These are phyloP conservation scores for Fusarium sp. DNA, from an alignment of 2,329 filamentous ascomycete species.

Conservation along the genomic window DNA sequence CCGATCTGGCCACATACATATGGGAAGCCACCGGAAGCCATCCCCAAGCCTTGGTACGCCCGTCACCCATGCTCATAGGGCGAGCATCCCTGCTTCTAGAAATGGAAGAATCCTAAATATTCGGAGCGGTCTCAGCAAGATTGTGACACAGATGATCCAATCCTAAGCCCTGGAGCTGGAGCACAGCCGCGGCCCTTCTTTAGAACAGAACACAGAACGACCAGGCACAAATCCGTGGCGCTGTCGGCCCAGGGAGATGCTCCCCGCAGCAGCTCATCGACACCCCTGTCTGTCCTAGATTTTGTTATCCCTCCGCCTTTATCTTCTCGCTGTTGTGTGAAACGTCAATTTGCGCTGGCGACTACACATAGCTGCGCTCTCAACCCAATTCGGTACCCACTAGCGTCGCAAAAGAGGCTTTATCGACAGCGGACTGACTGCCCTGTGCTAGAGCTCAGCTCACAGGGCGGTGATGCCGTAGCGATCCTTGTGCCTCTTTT, in stretches of 20 bases:
- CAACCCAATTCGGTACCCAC: not conserved
- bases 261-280: not conserved
- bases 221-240: not conserved
- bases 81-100: too few relatives aligned
- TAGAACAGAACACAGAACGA: not conserved
- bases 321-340: not conserved
- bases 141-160: not conserved
- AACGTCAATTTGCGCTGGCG: not conserved
- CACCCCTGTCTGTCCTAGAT: not conserved
- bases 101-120: too few relatives aligned
- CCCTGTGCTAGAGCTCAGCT: conserved; percentile 5
- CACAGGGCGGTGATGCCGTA: conserved; percentile 3
- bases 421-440: not conserved
- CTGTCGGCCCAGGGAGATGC: not conserved
- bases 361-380: not conserved
- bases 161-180: not conserved
- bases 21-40: too few relatives aligned
- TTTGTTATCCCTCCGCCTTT: not conserved
- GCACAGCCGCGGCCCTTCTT: not conserved
- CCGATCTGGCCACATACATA: too few relatives aligned
- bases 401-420: not conserved
- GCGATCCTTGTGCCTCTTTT: not conserved
- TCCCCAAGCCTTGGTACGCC: too few relatives aligned
- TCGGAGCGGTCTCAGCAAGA: too few relatives aligned
- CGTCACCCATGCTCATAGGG: too few relatives aligned